Conservation (phyloP, 2,329 filamentous ascomycete species). For the Monilinia fructicola region DNA sequence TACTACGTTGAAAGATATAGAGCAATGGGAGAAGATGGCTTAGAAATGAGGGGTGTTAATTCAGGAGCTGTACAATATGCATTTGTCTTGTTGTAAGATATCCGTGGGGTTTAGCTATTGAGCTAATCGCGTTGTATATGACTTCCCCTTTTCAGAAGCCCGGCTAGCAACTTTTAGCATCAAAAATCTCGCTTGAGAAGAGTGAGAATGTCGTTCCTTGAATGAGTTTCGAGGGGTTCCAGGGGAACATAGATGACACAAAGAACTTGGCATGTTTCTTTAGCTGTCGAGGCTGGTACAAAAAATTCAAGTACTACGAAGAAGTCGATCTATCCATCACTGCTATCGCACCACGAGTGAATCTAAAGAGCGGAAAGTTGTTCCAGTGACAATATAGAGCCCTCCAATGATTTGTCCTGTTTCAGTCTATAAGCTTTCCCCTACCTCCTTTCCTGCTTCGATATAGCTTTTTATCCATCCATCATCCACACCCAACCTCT, state of each 20-base stretch:
- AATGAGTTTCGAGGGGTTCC: not conserved
- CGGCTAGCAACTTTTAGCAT: not conserved
- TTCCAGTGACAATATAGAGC: not conserved
- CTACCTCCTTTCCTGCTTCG: not conserved
- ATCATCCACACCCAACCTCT: not conserved
- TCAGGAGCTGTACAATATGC: constrained; percentile 7
- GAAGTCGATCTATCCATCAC: not conserved
- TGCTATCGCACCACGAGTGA: not conserved
- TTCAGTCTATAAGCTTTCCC: too few species aligned
- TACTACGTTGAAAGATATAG: constrained; percentile 46
- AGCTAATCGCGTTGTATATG: not conserved
- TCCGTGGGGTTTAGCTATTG: not conserved
- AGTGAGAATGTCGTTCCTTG: not conserved
- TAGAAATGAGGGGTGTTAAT: not conserved
- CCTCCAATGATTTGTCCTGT: not conserved
- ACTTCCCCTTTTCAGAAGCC: not conserved
- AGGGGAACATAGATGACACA: not conserved
- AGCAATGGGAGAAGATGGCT: constrained; percentile 22
- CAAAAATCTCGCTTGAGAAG: not conserved
- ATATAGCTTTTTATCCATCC: not conserved
- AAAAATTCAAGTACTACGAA: not conserved
- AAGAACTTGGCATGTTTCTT: not conserved
- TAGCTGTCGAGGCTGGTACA: not conserved
- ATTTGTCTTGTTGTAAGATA: constrained; percentile 9
- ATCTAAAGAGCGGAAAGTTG: not conserved